A percentile compares a stretch with the other conserved stretches of the same genome.
Conservation (phyloP, 768 basidiomycete genomes). For the Phaeotremella fagi region DNA sequence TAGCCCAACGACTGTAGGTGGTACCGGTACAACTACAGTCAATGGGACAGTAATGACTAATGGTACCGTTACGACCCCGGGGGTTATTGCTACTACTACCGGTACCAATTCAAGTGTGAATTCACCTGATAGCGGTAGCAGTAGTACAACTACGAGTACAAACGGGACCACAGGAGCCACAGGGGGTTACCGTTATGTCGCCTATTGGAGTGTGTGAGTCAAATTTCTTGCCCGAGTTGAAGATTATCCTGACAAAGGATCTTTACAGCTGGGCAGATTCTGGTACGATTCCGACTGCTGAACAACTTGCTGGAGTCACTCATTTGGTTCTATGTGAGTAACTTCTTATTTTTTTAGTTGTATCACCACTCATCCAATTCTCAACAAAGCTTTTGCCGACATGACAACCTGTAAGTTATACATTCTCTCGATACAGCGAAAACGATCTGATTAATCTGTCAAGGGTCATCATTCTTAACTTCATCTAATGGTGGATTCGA, state of each 20-base stretch:
- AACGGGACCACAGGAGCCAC: no score
- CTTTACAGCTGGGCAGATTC: slow-evolving; percentile 5
- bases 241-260: background rate
- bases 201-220: slow-evolving; percentile 25
- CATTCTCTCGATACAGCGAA: background rate
- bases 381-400: slow-evolving; percentile 10
- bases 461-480: no score
- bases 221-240: no score
- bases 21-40: background rate
- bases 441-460: background rate
- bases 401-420: background rate
- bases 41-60: background rate
- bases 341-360: background rate
- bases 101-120: background rate
- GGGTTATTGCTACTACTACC: background rate
- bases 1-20: background rate
- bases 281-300: slow-evolving; percentile 2
- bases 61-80: background rate
- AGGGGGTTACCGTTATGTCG: slow-evolving; percentile 9
- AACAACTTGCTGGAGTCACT: slow-evolving; percentile 22
- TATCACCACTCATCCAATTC: no score
- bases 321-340: slow-evolving; percentile 24
- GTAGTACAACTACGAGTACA: no score
- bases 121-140: background rate
- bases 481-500: background rate